A percentile compares a stretch with the other conserved stretches of the same genome.
phyloP scores from a whole-genome alignment of 2,329 filamentous ascomycete genomes.

The Calonectria naviculata region DNA sequence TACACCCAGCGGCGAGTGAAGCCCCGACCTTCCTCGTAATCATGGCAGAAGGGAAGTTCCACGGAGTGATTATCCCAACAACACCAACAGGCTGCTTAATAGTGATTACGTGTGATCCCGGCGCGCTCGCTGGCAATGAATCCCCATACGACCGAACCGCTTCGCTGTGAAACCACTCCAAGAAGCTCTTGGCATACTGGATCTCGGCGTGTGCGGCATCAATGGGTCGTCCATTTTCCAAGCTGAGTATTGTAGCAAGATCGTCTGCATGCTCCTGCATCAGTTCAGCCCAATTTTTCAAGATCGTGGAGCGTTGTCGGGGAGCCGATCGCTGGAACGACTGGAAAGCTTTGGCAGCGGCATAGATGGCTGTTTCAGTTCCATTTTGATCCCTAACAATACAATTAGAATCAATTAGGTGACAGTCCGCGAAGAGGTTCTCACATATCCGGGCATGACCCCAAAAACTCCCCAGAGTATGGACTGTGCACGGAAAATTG shows the following conservation, averaged over 20 bases:
- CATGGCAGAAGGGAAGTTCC: constrained; percentile 16
- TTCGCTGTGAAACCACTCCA: constrained; percentile 2
- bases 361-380: neutral
- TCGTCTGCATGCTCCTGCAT: neutral
- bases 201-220: neutral
- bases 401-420: neutral
- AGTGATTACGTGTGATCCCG: neutral
- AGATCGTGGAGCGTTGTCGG: neutral
- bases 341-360: neutral
- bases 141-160: neutral
- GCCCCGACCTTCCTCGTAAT: constrained; percentile 3
- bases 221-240: neutral
- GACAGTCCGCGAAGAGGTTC: neutral
- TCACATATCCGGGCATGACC: neutral
- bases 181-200: neutral
- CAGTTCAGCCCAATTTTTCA: neutral
- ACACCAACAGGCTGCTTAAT: constrained; percentile 4
- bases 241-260: neutral
- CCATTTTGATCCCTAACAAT: neutral
- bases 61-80: constrained; percentile 10
- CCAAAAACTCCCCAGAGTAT: neutral
- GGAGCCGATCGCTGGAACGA: neutral
- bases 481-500: neutral
- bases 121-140: neutral
- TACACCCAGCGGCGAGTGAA: constrained; percentile 5